phyloP scores from a whole-genome alignment of 305 asterid species.

The Euphrasia arctica region DNA sequence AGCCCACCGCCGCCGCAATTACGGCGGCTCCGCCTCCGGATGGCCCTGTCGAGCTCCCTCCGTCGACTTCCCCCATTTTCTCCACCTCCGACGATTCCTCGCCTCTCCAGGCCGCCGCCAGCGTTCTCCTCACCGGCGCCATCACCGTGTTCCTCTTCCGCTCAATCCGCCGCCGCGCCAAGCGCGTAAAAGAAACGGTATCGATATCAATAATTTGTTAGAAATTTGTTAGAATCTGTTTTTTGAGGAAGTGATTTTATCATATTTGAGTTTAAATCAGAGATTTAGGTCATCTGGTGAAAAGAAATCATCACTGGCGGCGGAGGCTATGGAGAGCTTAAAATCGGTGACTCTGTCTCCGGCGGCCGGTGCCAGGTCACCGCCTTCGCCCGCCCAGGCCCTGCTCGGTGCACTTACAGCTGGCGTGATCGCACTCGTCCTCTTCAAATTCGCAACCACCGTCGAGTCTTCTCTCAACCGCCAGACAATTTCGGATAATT shows the following conservation, averaged over 20 bases:
- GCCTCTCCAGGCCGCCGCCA: slow-evolving; percentile 76
- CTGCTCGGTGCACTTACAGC: slow-evolving; percentile 81
- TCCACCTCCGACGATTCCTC: slow-evolving; percentile 50
- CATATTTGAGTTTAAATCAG: slow-evolving; percentile 33
- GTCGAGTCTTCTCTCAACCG: slow-evolving; percentile 71
- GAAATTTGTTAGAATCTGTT: no score
- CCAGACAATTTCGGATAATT: slow-evolving; percentile 72
- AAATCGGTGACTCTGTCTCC: slow-evolving; percentile 59
- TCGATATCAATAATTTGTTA: no score
- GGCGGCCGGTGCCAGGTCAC: slow-evolving; percentile 41
- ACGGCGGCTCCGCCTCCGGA: slow-evolving; percentile 29
- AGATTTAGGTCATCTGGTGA: slow-evolving; percentile 75
- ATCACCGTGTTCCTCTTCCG: slow-evolving; percentile 77
- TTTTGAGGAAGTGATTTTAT: no score
- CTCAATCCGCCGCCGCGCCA: slow-evolving; percentile 86
- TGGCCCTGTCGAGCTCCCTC: slow-evolving; percentile 74
- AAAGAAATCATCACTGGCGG: slow-evolving; percentile 50
- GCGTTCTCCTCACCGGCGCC: slow-evolving; percentile 90
- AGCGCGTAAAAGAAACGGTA: slow-evolving; percentile 79
- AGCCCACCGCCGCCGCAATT: slow-evolving; percentile 23
- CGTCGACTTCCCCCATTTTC: slow-evolving; percentile 28
- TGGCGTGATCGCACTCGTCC: slow-evolving; percentile 64
- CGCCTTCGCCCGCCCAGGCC: slow-evolving; percentile 82
- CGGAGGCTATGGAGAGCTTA: slow-evolving; percentile 74
- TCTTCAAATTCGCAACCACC: slow-evolving; percentile 75